Base-by-base conservation (phyloP, 176 grass and related monocot genomes). In the Rhipidocladum racemiflorum region DNA sequence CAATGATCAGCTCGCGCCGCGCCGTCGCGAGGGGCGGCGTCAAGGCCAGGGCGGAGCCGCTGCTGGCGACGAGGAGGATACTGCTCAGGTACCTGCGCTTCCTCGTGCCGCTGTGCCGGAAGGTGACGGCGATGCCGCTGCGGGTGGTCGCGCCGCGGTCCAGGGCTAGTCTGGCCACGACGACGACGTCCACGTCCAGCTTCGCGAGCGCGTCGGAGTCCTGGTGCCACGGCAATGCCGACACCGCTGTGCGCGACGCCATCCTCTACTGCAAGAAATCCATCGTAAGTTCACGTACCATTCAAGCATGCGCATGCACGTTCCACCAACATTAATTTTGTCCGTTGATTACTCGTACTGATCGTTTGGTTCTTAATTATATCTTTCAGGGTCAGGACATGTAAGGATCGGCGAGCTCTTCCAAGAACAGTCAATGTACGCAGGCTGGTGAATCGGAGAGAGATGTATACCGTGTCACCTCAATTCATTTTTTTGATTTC, bases 251-350 rank as follows among this genome's bases (percentile, higher is more conserved):
- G 72, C 67, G 81, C 61, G 95, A 97, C 68, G 95, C 95, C 64
- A 94, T 97, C 84, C 83, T 97, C 35, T 88, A 97, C 83, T 97
- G 95, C 90, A 97, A 94, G 85, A 94, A 72, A 20, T 97, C 95
- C 38, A 84, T 91, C 51, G 90, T 86, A 72, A 88, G 82, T 77
- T 18, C 40, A 30, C 38, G n/a, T 66, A 56, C 25, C 35, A 17
- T 11, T 39, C 18, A 40, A 88, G 17, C 70, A 35, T 27, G 44
- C 20, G 59, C 34, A 36, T 2, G 23, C 42, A 70, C 9, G 24
- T 68, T 77, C 46, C 21, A 30, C 21, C 15, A 43, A 30, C 21
- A 68, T 27, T n/a, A n/a, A n/a, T 4, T 57, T 67, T 39, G 17
- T 38, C 25, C 14, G 6, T 63, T 23, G 14, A 63, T 11, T 4